These are phyloP conservation scores for Ambrosiella cleistominuta DNA, from an alignment of 2,329 filamentous ascomycete genomes.

Conservation along the genomic window DNA sequence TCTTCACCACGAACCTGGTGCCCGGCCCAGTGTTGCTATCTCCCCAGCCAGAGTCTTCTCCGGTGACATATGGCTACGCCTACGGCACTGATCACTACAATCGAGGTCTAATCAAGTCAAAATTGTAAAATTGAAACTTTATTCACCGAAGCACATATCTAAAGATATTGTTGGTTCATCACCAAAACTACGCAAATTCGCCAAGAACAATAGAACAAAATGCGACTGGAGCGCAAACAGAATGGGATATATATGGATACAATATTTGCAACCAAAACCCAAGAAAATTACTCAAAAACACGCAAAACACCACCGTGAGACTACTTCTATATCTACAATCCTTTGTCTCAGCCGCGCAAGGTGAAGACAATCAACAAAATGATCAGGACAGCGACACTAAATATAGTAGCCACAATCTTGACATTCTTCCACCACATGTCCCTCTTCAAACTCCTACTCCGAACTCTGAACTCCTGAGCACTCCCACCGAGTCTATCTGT, in stretches of 20 bases:
- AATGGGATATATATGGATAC: neutral
- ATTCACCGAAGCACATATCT: too few relatives aligned
- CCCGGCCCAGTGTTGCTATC: neutral
- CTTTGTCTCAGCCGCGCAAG: slow-evolving; percentile 2
- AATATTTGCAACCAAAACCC: neutral
- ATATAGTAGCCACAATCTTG: slow-evolving; percentile 56
- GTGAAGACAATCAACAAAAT: slow-evolving; percentile 39
- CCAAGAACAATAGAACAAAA: neutral
- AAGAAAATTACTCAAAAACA: neutral
- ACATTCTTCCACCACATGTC: slow-evolving; percentile 99
- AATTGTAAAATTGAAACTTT: slow-evolving; percentile 1
- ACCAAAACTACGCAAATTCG: neutral
- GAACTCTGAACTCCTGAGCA: slow-evolving; percentile 75
- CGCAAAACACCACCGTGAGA: neutral
- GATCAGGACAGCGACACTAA: slow-evolving; percentile 45
- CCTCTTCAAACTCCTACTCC: slow-evolving; percentile 70
- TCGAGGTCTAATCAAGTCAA: neutral
- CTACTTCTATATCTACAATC: neutral
- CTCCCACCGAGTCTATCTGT: slow-evolving; percentile 80
- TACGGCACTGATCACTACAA: neutral
- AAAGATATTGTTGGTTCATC: neutral
- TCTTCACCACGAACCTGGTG: slow-evolving; percentile 5
- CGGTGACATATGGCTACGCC: slow-evolving; percentile 8
- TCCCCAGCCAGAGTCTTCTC: neutral
- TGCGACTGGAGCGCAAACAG: neutral